Conservation (phyloP, 1,284 basidiomycete species). For the Ustilago bromivora region DNA sequence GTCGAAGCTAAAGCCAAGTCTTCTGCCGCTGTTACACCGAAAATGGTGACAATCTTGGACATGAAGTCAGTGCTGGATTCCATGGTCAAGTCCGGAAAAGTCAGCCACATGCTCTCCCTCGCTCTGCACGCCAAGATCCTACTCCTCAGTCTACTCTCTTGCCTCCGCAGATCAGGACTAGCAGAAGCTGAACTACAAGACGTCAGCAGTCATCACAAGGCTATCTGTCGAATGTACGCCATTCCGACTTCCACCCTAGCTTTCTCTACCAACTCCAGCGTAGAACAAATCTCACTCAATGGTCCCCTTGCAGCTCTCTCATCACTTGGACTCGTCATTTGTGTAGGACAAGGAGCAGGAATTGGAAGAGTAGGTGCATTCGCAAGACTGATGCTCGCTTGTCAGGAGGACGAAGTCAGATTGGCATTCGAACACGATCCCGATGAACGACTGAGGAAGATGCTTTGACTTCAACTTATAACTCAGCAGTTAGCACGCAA, state of each 20-base stretch:
- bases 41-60: constrained; percentile 78
- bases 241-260: constrained; percentile 12
- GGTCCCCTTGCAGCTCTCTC: constrained; percentile 54
- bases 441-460: constrained; percentile 54
- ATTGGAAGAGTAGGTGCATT: constrained; percentile 55
- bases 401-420: constrained; percentile 65
- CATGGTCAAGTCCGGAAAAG: constrained; percentile 91
- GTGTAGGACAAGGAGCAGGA: constrained; percentile 62
- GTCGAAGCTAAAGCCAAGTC: constrained; percentile 57
- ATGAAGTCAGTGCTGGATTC: constrained; percentile 84
- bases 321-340: constrained; percentile 58
- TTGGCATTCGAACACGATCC: constrained; percentile 57
- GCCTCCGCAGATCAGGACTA: constrained; percentile 84
- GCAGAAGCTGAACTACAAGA: constrained; percentile 87
- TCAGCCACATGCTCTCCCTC: constrained; percentile 58
- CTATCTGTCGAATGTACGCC: constrained; percentile 55
- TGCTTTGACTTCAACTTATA: constrained; percentile 27
- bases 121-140: constrained; percentile 63
- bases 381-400: constrained; percentile 58
- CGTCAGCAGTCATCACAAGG: constrained; percentile 71
- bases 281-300: constrained; percentile 20
- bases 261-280: background rate
- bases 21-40: constrained; percentile 30
- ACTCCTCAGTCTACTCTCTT: constrained; percentile 83
- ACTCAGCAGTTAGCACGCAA: background rate